These are phyloP conservation scores for Chionographis japonica DNA, from an alignment of 106 monocot species.

Conservation along the genomic window DNA sequence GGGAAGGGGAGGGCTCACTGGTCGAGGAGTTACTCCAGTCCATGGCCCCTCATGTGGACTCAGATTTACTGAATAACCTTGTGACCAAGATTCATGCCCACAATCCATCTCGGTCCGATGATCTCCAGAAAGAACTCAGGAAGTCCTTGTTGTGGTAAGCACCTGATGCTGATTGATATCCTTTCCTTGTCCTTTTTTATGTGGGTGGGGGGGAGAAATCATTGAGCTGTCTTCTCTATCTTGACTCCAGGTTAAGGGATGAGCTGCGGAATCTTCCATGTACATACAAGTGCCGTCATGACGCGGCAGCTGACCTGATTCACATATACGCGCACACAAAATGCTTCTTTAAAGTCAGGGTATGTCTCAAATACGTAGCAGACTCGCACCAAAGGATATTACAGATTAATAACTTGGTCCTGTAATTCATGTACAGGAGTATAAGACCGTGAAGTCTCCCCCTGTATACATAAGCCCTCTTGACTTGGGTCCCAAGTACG, in stretches of 20 bases:
- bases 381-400: not conserved
- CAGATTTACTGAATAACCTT: constrained; percentile 44
- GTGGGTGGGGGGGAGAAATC: not conserved
- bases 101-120: constrained; percentile 62
- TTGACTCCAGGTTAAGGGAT: constrained; percentile 75
- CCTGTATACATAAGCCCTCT: constrained; percentile 96
- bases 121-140: constrained; percentile 38
- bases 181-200: not conserved
- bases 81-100: constrained; percentile 61
- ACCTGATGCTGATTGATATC: not conserved
- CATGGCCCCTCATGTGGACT: constrained; percentile 67
- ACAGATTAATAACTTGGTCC: not conserved
- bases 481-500: constrained; percentile 91
- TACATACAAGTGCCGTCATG: constrained; percentile 75
- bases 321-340: constrained; percentile 94
- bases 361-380: constrained; percentile 10
- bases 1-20: constrained; percentile 92
- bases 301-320: constrained; percentile 93
- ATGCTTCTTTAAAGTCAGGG: constrained; percentile 74
- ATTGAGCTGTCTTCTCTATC: not conserved
- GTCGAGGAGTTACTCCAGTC: constrained; percentile 78
- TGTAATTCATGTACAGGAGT: constrained; percentile 40
- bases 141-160: constrained; percentile 78
- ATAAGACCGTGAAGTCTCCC: constrained; percentile 62
- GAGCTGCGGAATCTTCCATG: constrained; percentile 76